These are phyloP conservation scores for Apiospora koreana DNA, from an alignment of 2,329 filamentous ascomycete species.

Conservation along the genomic window DNA sequence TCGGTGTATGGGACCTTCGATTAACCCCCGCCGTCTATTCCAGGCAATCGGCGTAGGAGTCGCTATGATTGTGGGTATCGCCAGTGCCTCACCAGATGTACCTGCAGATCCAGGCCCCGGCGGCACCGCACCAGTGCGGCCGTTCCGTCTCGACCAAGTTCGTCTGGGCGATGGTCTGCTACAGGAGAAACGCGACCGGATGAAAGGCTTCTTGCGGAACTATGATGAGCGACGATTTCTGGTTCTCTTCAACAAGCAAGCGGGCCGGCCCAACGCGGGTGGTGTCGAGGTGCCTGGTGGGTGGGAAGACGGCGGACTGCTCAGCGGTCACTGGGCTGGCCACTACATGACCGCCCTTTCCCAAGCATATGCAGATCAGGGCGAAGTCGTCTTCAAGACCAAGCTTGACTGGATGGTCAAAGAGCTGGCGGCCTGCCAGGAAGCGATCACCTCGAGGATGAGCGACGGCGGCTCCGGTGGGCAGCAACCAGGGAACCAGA, in stretches of 20 bases:
- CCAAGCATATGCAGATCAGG: conserved; percentile 34
- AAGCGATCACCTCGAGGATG: conserved; percentile 33
- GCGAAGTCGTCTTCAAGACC: conserved; percentile 30
- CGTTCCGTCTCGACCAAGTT: conserved; percentile 34
- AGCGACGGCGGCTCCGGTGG: conserved; percentile 12
- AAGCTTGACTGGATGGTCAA: conserved; percentile 37
- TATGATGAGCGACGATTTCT: conserved; percentile 33
- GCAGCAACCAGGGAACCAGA: not conserved
- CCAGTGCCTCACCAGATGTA: not conserved
- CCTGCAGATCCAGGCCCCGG: conserved; percentile 29
- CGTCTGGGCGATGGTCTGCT: conserved; percentile 30
- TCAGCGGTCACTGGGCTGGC: conserved; percentile 36
- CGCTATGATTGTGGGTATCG: conserved; percentile 15
- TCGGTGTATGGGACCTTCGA: not conserved
- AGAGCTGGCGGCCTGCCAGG: conserved; percentile 31
- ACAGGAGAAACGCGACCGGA: conserved; percentile 35
- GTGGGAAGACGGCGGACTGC: conserved; percentile 36
- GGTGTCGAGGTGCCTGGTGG: conserved; percentile 29
- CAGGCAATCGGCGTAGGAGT: not conserved
- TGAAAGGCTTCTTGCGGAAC: conserved; percentile 29
- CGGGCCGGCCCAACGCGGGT: conserved; percentile 29
- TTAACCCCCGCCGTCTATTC: not conserved
- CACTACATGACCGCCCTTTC: conserved; percentile 35
- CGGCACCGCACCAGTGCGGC: conserved; percentile 32
- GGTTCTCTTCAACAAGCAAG: conserved; percentile 35